Percentiles rank a stretch among this genome's conserved stretches.
These are phyloP conservation scores for Fusarium pininemorale DNA, from an alignment of 2,329 filamentous ascomycete species.

Conservation along the genomic window DNA sequence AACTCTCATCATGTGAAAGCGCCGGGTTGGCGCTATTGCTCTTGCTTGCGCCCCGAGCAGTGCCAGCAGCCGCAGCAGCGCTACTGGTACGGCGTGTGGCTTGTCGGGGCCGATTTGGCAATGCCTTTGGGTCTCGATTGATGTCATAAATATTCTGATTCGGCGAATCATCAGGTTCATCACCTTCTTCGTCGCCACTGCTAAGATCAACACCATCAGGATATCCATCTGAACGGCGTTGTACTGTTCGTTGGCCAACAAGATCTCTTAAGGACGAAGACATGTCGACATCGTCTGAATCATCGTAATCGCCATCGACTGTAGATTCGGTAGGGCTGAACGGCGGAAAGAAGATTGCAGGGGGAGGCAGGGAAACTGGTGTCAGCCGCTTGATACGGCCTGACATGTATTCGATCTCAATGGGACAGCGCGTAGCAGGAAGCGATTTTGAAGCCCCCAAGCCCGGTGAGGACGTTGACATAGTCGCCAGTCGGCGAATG, in stretches of 20 bases:
- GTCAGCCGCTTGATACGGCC: conserved; percentile 54
- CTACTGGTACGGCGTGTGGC: conserved; percentile 42
- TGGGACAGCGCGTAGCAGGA: neutral
- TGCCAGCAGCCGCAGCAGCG: conserved; percentile 47
- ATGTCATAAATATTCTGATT: conserved; percentile 46
- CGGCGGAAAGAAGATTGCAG: conserved; percentile 60
- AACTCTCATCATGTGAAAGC: conserved; percentile 46
- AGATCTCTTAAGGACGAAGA: conserved; percentile 43
- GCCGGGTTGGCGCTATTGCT: conserved; percentile 44
- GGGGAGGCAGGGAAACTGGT: conserved; percentile 61
- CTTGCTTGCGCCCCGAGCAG: conserved; percentile 44
- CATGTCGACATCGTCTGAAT: conserved; percentile 44
- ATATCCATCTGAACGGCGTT: conserved; percentile 54
- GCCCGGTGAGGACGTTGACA: conserved; percentile 53
- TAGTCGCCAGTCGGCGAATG: conserved; percentile 52
- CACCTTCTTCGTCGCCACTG: conserved; percentile 55
- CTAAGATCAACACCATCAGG: conserved; percentile 52
- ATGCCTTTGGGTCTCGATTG: conserved; percentile 21
- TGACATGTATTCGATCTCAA: conserved; percentile 59
- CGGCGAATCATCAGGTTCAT: conserved; percentile 50
- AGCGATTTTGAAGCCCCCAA: conserved; percentile 1
- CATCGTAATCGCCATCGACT: conserved; percentile 43
- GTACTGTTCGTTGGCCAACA: conserved; percentile 48
- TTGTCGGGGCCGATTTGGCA: conserved; percentile 32
- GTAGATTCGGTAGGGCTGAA: conserved; percentile 55